Conservation (phyloP, 1,284 basidiomycete species). For the Cryptococcus jaspeensis region DNA sequence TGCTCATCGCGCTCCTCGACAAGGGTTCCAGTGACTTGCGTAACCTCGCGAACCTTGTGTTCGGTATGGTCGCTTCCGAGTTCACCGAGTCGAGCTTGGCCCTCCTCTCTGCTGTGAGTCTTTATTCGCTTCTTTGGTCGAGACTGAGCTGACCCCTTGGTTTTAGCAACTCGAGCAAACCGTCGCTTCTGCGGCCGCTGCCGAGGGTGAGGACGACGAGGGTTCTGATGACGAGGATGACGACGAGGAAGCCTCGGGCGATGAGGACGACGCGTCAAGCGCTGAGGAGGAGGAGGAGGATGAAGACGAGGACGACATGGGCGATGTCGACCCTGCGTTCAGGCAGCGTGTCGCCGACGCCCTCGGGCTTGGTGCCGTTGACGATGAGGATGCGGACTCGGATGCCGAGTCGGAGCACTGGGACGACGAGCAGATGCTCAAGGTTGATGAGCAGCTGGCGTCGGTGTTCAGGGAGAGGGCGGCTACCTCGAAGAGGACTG, state of each 20-base stretch:
- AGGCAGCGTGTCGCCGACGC: conserved; percentile 74
- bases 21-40: conserved; percentile 79
- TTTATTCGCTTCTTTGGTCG: conserved; percentile 1
- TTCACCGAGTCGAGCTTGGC: conserved; percentile 75
- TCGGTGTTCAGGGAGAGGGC: conserved; percentile 74
- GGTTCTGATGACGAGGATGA: conserved; percentile 54
- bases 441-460: conserved; percentile 88
- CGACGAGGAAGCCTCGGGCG: conserved; percentile 58
- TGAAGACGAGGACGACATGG: conserved; percentile 51
- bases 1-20: conserved; percentile 84
- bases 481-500: conserved; percentile 54
- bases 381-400: conserved; percentile 26
- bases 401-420: conserved; percentile 59
- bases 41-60: conserved; percentile 75
- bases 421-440: conserved; percentile 98
- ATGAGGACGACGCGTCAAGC: conserved; percentile 51
- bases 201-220: conserved; percentile 41
- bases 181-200: conserved; percentile 29
- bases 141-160: conserved; percentile 6
- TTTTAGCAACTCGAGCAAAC: conserved; percentile 72
- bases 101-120: conserved; percentile 74
- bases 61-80: conserved; percentile 68
- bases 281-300: conserved; percentile 46
- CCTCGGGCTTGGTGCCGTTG: conserved; percentile 64
- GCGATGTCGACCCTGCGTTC: conserved; percentile 65